Base-by-base conservation (phyloP, 805 yeast species). In the Ogataea minuta region DNA sequence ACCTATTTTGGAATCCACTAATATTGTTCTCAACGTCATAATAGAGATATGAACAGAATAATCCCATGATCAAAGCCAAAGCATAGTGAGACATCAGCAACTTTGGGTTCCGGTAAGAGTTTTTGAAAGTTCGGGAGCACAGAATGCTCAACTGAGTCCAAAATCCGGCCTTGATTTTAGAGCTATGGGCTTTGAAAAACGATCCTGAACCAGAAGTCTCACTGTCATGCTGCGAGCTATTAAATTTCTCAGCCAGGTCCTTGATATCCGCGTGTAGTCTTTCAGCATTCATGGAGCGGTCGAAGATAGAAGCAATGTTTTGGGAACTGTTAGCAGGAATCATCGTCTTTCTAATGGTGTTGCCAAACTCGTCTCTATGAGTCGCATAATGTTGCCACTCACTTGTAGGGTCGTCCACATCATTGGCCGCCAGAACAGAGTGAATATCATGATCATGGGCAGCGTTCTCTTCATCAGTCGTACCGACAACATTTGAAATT, bases 1-100 rank as follows among this genome's bases (percentile, higher is more conserved):
- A 71, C 52, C 99, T 74, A 63, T 93, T 93, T 62, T 93, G 99
- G 70, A 93, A 93, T 0, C 99, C 99, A 54, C 95, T 81, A 39
- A 93, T 91, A 59, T 91, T 96, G 57, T 88, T 84, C 28, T 80
- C 69, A 17, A 91, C 80, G 54, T 88, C 72, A 64, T 81, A 91
- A 61, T 93, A 93, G 28, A 93, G 68, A 34, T 76, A 76, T 0
- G 98, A 96, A 62, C 96, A 81, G 63, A 91, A 84, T 4, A 80
- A 56, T 1, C 95, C 96, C 61, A 91, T 77, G 11, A 81, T 59
- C 7, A 86, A 62, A 0, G 96, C 82, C 44, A 91, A 68, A 2
- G 83, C 67, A 56, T 91, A 91, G 54, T 93, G 95, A 1, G 93
- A 85, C 44, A 89, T 59, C 37, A 93, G 71, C n/a, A 93, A 69